Conservation (phyloP, 768 basidiomycete species). For the Leccinum broughii region DNA sequence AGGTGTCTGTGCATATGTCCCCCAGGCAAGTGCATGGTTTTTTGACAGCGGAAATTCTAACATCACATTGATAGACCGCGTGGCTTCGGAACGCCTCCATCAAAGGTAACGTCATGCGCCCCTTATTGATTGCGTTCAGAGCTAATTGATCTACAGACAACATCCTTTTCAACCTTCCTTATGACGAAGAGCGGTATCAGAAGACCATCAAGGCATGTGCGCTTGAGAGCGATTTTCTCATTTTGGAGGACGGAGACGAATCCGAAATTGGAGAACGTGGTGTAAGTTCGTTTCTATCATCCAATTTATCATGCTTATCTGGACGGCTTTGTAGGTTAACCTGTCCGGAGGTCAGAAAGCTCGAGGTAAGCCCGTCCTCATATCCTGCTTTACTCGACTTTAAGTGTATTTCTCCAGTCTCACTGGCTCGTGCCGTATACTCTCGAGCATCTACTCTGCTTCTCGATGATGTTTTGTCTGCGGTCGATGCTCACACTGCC, state of each 20-base stretch:
- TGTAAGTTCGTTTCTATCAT: constrained; percentile 36
- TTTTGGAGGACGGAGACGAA: constrained; percentile 85
- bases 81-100: constrained; percentile 74
- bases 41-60: constrained; percentile 6
- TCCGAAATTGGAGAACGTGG: constrained; percentile 88
- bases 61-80: constrained; percentile 40
- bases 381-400: not conserved
- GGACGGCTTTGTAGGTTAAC: constrained; percentile 24
- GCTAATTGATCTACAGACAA: constrained; percentile 44
- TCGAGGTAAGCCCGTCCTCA: constrained; percentile 43
- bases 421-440: constrained; percentile 84
- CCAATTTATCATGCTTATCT: not conserved
- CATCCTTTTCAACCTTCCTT: constrained; percentile 80
- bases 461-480: constrained; percentile 76
- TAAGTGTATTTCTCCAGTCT: constrained; percentile 44
- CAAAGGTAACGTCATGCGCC: constrained; percentile 21
- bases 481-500: constrained; percentile 85
- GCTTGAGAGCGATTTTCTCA: constrained; percentile 70
- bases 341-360: constrained; percentile 64
- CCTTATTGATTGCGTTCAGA: constrained; percentile 39
- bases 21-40: constrained; percentile 48
- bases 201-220: constrained; percentile 78
- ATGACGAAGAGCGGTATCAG: constrained; percentile 69
- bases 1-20: constrained; percentile 85
- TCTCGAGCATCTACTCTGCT: constrained; percentile 80